phyloP scores from a whole-genome alignment of 2,329 filamentous ascomycete genomes.

The Hirsutella thompsonii region DNA sequence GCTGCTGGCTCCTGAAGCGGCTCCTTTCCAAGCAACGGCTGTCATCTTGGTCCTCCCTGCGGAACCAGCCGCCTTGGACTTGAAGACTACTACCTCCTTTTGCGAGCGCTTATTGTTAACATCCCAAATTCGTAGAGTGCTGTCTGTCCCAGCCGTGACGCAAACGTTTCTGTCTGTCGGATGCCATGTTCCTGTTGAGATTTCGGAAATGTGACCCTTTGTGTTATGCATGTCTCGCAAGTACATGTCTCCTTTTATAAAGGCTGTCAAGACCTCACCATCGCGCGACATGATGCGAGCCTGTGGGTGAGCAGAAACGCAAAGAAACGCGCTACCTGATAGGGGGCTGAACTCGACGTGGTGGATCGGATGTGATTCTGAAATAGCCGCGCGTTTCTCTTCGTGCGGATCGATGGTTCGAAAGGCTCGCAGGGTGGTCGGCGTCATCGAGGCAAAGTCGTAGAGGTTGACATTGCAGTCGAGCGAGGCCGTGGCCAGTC shows the following conservation, averaged over 20 bases:
- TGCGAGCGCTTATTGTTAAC: conserved; percentile 82
- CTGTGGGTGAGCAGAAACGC: conserved; percentile 79
- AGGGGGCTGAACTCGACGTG: conserved; percentile 77
- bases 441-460: conserved; percentile 92
- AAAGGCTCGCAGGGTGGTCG: conserved; percentile 87
- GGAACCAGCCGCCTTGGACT: conserved; percentile 76
- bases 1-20: conserved; percentile 63
- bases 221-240: conserved; percentile 94
- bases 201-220: conserved; percentile 88
- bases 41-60: conserved; percentile 92
- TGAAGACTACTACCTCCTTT: conserved; percentile 90
- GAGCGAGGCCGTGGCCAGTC: conserved; percentile 79
- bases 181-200: conserved; percentile 84
- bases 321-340: conserved; percentile 69
- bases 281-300: conserved; percentile 83
- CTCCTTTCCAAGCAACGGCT: conserved; percentile 72
- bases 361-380: conserved; percentile 81
- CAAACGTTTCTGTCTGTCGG: conserved; percentile 74
- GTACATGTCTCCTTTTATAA: conserved; percentile 98
- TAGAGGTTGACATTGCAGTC: conserved; percentile 89
- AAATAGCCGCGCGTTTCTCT: conserved; percentile 52
- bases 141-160: conserved; percentile 87
- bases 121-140: conserved; percentile 93
- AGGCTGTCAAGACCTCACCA: conserved; percentile 74
- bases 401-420: conserved; percentile 79